Evolutionary conservation across 2,329 filamentous ascomycete species (phyloP).

Genomic region (Nemania abortiva): DNA sequence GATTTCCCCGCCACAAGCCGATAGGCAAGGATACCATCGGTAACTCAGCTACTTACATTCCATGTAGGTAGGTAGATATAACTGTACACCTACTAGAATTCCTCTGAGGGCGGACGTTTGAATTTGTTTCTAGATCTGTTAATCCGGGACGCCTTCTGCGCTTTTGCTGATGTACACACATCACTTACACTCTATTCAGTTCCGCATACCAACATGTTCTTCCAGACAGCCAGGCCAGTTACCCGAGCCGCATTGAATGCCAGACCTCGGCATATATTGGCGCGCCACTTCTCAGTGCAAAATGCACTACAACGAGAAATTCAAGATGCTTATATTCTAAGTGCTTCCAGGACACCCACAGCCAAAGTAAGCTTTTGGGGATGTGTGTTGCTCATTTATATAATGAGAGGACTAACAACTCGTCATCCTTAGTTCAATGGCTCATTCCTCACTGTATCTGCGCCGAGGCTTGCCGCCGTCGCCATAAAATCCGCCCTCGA

Average conservation of each 20-base stretch:
- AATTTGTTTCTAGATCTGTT: neutral
- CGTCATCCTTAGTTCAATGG: constrained; percentile 84
- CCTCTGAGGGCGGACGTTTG: neutral
- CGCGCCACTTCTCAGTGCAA: constrained; percentile 62
- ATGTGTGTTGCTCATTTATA: neutral
- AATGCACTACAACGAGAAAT: constrained; percentile 72
- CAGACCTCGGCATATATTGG: constrained; percentile 43
- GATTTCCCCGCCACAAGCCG: constrained; percentile 43
- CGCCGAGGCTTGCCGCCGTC: constrained; percentile 87
- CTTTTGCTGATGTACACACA: neutral
- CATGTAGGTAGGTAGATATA: neutral
- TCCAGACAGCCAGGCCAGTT: constrained; percentile 43
- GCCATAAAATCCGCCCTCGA: constrained; percentile 92
- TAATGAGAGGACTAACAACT: constrained; percentile 14
- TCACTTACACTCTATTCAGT: neutral
- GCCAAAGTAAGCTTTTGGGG: constrained; percentile 72
- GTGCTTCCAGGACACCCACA: constrained; percentile 88
- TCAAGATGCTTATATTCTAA: constrained; percentile 93
- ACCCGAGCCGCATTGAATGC: constrained; percentile 41
- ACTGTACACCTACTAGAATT: neutral
- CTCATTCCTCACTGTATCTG: constrained; percentile 83
- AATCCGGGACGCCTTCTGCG: neutral
- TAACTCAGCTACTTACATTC: neutral
- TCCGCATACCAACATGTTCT: constrained; percentile 42
- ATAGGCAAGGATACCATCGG: constrained; percentile 25